Evolutionary conservation across 83 land plant species (phyloP).

Genomic region (Picea abies): DNA sequence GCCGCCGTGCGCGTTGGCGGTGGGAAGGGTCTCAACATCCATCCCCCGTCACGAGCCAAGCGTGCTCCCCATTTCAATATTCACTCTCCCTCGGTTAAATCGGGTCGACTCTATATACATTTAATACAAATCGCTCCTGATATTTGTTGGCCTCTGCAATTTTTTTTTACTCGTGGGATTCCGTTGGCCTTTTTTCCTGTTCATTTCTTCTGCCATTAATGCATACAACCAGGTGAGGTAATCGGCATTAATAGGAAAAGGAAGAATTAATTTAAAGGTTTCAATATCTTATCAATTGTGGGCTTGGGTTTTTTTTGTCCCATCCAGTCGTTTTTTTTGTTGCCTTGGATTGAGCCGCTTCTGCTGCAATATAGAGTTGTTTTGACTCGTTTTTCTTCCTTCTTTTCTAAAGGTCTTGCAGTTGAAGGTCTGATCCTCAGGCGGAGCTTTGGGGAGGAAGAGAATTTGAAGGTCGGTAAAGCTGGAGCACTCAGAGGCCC

Average conservation of each 20-base stretch:
- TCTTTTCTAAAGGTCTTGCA: too few relatives aligned
- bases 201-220: conserved; percentile 2
- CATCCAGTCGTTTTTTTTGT: neutral
- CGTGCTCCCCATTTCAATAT: conserved; percentile 12
- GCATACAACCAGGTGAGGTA: neutral
- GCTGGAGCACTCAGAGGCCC: conserved; percentile 4
- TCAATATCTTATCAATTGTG: neutral
- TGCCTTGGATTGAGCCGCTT: conserved; percentile 9
- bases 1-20: conserved; percentile 7
- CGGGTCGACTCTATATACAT: neutral
- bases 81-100: conserved; percentile 5
- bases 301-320: too few relatives aligned
- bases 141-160: neutral
- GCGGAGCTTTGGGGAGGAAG: conserved; percentile 6
- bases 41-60: neutral
- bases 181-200: neutral
- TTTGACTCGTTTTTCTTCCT: neutral
- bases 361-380: neutral
- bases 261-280: neutral
- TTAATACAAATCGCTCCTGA: neutral
- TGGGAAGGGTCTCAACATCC: neutral
- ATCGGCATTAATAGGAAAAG: neutral
- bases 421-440: conserved; percentile 8
- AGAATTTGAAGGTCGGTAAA: neutral
- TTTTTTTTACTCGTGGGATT: neutral